phyloP scores from a whole-genome alignment of 306 rosid genomes.

The Acacia melanoxylon region DNA sequence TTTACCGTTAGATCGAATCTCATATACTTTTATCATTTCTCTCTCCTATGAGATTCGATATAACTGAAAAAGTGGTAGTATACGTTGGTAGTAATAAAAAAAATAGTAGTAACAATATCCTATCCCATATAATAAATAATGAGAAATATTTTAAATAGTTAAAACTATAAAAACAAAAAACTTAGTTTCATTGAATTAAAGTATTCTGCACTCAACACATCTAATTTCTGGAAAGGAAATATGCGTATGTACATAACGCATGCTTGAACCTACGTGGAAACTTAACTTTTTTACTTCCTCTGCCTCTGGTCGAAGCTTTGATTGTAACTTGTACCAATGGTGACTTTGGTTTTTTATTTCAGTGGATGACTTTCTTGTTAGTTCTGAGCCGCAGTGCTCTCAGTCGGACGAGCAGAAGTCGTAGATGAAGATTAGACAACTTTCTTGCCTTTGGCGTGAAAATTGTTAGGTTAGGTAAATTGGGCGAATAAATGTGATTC shows the following conservation, averaged over 20 bases:
- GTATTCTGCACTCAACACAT: too few relatives aligned
- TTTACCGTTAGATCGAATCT: too few relatives aligned
- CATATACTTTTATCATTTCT: too few relatives aligned
- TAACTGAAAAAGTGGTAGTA: too few relatives aligned
- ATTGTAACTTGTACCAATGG: slow-evolving; percentile 8
- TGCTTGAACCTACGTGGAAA: background rate
- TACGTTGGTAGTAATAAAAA: too few relatives aligned
- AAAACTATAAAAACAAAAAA: too few relatives aligned
- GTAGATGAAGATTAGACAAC: slow-evolving; percentile 36
- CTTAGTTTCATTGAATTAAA: too few relatives aligned
- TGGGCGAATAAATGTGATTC: slow-evolving; percentile 28
- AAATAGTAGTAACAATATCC: too few relatives aligned
- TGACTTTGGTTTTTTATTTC: slow-evolving; percentile 34
- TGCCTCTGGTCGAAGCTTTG: background rate
- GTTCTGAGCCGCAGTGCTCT: slow-evolving; percentile 57
- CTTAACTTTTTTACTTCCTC: background rate
- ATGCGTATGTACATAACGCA: background rate
- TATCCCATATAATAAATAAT: too few relatives aligned
- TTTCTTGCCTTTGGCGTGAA: slow-evolving; percentile 19
- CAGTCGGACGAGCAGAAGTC: slow-evolving; percentile 75
- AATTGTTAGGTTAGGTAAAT: slow-evolving; percentile 33
- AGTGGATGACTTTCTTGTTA: slow-evolving; percentile 84
- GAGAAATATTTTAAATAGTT: too few relatives aligned
- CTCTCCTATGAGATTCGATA: too few relatives aligned
- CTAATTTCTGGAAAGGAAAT: background rate